Evolutionary conservation across 768 basidiomycete species (phyloP), one percentile per base, ranked within the genome.

Genomic region (Antrodiella citrinella): DNA sequence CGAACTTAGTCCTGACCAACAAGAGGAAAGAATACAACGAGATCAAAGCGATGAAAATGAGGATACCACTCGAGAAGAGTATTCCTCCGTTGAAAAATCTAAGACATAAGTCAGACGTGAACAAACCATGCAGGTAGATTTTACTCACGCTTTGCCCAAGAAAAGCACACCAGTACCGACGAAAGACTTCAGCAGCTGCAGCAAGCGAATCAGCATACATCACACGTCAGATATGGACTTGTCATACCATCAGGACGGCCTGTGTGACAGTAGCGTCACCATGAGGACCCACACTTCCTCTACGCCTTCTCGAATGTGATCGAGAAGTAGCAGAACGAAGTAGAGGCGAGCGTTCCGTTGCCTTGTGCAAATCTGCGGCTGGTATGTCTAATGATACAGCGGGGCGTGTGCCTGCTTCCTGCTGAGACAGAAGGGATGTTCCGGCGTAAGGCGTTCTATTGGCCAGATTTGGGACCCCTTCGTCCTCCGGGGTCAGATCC

Each of bases 31-130:
- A 92, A 69, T 91, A 91, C 3, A 98, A 69, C 2, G 92, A 96
- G 47, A 97, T 81, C 35, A 80, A 60, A 13, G 94, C 93, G 58
- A 98, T 91, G 62, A 80, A 74, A 4, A 83, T 68, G 58, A 98
- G 82, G 2, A 84, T 78, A 50, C 91, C 49, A 25, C 77, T 55
- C 4, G 94, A 97, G 69, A 99, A 99, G 26, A 97, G 68, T 45
- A 98, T 73, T 9, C 95, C 94, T 48, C 96, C 96, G 54, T 98
- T 99, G 71, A 82, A 84, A 72, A 99, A 99, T 47, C 91, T 93
- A 51, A 4, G 4, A 1, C 24, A 44, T 9, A 41, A 49, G 4
- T 51, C 44, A 11, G 20, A 38, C 38, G 13, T 12, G n/a, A 50
- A 15, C 2, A 18, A 35, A 43, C 3, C 1, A 9, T 1, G 19